Percentiles rank a stretch among this genome's conserved stretches.
Conservation (phyloP, 2,329 filamentous ascomycete genomes). For the Xylaria sp. region DNA sequence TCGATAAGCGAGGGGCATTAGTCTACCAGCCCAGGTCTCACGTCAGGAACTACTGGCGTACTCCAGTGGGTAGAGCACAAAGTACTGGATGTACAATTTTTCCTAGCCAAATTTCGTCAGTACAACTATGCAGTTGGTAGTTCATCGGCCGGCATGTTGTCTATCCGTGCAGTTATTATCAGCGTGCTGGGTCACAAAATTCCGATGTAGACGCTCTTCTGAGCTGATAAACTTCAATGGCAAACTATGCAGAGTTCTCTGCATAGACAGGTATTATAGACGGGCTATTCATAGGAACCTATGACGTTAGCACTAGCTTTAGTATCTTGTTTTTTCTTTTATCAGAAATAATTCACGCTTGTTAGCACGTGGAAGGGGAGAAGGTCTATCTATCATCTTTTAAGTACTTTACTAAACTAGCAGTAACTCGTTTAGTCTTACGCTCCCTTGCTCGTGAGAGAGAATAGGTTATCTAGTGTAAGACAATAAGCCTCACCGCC, state of each 20-base stretch:
- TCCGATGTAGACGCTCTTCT: neutral
- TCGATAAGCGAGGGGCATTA: neutral
- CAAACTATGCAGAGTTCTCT: neutral
- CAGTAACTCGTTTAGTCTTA: neutral
- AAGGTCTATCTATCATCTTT: neutral
- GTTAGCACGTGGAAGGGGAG: neutral
- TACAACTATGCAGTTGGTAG: neutral
- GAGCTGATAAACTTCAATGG: neutral
- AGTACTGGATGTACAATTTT: too few species aligned
- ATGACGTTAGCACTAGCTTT: constrained; percentile 7
- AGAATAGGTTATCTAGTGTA: neutral
- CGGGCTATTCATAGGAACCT: neutral
- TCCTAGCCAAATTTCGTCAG: too few species aligned
- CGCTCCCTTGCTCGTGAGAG: neutral
- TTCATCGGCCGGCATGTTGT: neutral
- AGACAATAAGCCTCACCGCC: constrained; percentile 1
- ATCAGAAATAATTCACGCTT: neutral
- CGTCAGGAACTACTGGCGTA: neutral
- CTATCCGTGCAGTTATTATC: neutral
- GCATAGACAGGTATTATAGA: too few species aligned
- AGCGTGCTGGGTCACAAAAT: neutral
- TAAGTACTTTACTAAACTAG: neutral
- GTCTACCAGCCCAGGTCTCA: neutral
- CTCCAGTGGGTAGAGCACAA: neutral
- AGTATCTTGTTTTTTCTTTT: neutral